These are phyloP conservation scores for Debaryomyces psychrophilus DNA, from an alignment of 1,139 yeast genomes.

Conservation along the genomic window DNA sequence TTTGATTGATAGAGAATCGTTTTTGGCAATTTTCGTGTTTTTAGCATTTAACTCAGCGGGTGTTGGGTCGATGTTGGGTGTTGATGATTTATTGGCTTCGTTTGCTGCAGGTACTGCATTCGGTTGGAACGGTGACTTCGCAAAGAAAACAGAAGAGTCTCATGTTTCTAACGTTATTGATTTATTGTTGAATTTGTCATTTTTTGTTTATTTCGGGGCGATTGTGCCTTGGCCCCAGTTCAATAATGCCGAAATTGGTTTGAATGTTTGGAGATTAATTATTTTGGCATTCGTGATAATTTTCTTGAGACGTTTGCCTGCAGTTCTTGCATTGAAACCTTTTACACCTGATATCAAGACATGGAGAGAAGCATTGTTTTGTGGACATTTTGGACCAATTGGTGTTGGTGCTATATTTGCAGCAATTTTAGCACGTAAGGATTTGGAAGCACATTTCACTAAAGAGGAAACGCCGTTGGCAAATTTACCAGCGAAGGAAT, in stretches of 20 bases:
- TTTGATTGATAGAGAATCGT: slow-evolving; percentile 90
- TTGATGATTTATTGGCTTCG: slow-evolving; percentile 88
- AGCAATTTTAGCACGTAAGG: slow-evolving; percentile 78
- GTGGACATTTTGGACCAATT: slow-evolving; percentile 98
- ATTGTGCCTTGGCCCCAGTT: slow-evolving; percentile 91
- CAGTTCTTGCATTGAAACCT: slow-evolving; percentile 75
- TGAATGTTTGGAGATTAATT: slow-evolving; percentile 82
- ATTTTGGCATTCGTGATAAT: slow-evolving; percentile 80
- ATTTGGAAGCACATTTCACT: slow-evolving; percentile 61
- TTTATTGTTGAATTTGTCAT: slow-evolving; percentile 77
- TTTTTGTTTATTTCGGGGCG: slow-evolving; percentile 92
- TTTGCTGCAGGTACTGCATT: slow-evolving; percentile 97
- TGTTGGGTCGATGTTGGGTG: slow-evolving; percentile 87
- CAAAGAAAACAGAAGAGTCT: slow-evolving; percentile 83
- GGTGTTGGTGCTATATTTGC: slow-evolving; percentile 98
- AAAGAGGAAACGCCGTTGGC: slow-evolving; percentile 64
- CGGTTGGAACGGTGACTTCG: slow-evolving; percentile 96
- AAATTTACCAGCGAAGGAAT: slow-evolving; percentile 53
- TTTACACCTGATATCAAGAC: slow-evolving; percentile 89
- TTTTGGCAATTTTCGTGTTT: slow-evolving; percentile 86
- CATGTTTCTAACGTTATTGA: slow-evolving; percentile 94
- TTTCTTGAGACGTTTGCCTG: slow-evolving; percentile 86
- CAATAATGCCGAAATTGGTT: slow-evolving; percentile 66
- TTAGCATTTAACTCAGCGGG: slow-evolving; percentile 91
- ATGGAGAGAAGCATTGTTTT: slow-evolving; percentile 94